These are phyloP conservation scores for Chaetomium globosum DNA, from an alignment of 2,329 filamentous ascomycete genomes.

Conservation along the genomic window DNA sequence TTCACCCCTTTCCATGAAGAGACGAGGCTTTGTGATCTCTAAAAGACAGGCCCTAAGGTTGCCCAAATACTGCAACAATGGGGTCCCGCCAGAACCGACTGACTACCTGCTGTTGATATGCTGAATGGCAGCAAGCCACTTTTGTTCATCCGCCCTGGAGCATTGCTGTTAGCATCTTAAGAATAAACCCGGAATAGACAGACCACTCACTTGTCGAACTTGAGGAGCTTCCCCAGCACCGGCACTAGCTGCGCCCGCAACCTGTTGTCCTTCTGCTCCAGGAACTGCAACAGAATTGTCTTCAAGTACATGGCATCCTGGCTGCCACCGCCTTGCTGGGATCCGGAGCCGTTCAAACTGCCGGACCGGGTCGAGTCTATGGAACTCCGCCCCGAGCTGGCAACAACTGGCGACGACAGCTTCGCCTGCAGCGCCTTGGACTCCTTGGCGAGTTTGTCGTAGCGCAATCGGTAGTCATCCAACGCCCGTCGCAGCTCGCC, in stretches of 20 bases:
- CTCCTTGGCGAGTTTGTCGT: conserved; percentile 78
- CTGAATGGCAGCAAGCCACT: conserved; percentile 77
- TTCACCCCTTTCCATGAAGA: background rate
- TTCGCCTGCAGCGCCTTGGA: conserved; percentile 57
- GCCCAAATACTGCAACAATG: background rate
- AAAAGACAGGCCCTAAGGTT: background rate
- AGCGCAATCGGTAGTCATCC: conserved; percentile 74
- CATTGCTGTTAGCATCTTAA: conserved; percentile 31
- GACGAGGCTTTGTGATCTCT: background rate
- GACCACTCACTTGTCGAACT: conserved; percentile 70
- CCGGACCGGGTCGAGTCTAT: conserved; percentile 50
- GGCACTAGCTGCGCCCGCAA: conserved; percentile 75
- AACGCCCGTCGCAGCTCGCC: conserved; percentile 72
- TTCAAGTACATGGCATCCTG: conserved; percentile 70
- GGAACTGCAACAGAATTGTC: conserved; percentile 78
- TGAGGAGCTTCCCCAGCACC: conserved; percentile 73
- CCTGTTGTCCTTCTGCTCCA: conserved; percentile 79
- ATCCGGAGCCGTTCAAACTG: conserved; percentile 35
- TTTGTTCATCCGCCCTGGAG: conserved; percentile 70
- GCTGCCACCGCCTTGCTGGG: conserved; percentile 31
- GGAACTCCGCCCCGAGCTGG: conserved; percentile 48
- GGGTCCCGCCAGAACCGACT: too few species aligned
- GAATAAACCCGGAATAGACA: background rate
- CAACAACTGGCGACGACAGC: conserved; percentile 40
- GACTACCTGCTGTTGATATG: conserved; percentile 47